phyloP scores from a whole-genome alignment of 1,139 yeast species.

The Zygoascus sp. region DNA sequence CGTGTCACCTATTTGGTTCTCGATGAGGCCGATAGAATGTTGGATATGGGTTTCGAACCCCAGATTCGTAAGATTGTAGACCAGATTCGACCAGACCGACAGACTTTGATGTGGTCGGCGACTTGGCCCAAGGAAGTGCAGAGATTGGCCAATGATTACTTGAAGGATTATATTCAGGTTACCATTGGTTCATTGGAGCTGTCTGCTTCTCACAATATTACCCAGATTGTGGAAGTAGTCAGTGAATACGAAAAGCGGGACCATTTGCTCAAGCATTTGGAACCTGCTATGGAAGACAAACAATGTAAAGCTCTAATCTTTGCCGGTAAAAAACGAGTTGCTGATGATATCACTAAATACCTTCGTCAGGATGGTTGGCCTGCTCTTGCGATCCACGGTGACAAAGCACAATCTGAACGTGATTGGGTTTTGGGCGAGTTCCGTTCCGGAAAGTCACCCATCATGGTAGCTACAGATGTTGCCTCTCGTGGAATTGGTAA shows the following conservation, averaged over 20 bases:
- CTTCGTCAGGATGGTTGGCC: conserved; percentile 98
- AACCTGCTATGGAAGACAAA: conserved; percentile 72
- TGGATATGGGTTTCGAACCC: conserved; percentile 97
- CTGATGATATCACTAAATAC: conserved; percentile 90
- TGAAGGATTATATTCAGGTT: conserved; percentile 91
- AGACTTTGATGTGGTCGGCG: conserved; percentile 99
- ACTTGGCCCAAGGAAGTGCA: conserved; percentile 99
- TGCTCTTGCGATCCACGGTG: conserved; percentile 98
- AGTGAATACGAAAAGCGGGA: conserved; percentile 93
- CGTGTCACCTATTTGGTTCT: conserved; percentile 95
- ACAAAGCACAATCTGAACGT: conserved; percentile 95
- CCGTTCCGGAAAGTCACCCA: conserved; percentile 86
- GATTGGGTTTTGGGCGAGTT: conserved; percentile 97
- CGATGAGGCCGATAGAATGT: conserved; percentile 86
- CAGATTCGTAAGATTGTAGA: conserved; percentile 93
- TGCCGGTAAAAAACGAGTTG: conserved; percentile 93
- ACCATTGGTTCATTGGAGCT: conserved; percentile 93
- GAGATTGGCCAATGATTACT: conserved; percentile 83
- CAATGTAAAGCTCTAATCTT: conserved; percentile 78
- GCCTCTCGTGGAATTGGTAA: conserved; percentile 99
- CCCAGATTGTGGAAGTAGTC: conserved; percentile 87
- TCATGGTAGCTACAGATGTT: conserved; percentile 99
- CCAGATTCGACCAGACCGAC: conserved; percentile 95
- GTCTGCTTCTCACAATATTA: conserved; percentile 94
- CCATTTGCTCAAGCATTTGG: conserved; percentile 78